Conservation (phyloP, 306 rosid genomes). For the Cajanus cajan region DNA sequence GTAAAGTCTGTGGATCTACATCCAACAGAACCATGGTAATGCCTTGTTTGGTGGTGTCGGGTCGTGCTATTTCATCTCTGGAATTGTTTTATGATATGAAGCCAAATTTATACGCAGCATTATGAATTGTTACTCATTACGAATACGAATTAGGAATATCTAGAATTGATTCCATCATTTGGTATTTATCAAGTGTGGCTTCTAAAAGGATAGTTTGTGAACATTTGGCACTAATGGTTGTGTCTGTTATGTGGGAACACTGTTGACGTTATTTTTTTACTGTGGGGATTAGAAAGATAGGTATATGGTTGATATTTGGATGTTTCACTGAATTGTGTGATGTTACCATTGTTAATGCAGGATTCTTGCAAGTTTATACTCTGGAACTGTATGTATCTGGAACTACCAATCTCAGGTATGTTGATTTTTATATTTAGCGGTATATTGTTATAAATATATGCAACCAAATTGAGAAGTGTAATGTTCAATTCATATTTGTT, state of each 20-base stretch:
- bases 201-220: conserved; percentile 16
- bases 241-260: neutral
- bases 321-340: conserved; percentile 25
- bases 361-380: conserved; percentile 96
- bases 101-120: neutral
- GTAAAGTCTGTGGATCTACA: conserved; percentile 75
- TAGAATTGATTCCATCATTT: neutral
- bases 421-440: conserved; percentile 19
- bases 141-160: no score
- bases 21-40: conserved; percentile 84
- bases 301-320: neutral
- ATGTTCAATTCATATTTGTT: neutral
- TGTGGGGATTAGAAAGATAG: neutral
- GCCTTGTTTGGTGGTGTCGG: neutral
- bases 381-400: conserved; percentile 98
- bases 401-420: conserved; percentile 98
- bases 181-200: conserved; percentile 21
- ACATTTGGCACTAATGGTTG: neutral
- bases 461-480: neutral
- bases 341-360: conserved; percentile 47
- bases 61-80: neutral
- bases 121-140: neutral
- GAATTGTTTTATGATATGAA: conserved; percentile 15
- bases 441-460: neutral
- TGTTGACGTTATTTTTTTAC: neutral